Percentiles rank a stretch among this genome's conserved stretches.
Conservation (phyloP, 306 rosid genomes). For the Senna tora region DNA sequence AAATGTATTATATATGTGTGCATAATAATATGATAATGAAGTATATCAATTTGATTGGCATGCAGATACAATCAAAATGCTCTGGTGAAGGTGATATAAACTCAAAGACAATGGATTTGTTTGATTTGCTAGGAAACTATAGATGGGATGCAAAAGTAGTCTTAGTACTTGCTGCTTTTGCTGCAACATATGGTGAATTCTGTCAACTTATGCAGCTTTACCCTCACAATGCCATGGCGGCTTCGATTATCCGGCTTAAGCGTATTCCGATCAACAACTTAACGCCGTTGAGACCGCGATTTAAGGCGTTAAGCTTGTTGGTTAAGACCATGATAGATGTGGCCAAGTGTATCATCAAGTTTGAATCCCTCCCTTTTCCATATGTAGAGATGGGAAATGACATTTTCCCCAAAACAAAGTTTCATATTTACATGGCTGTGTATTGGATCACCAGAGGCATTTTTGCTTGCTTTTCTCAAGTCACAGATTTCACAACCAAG, state of each 20-base stretch:
- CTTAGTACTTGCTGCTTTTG: constrained; percentile 63
- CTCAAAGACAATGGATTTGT: constrained; percentile 49
- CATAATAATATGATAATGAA: not conserved
- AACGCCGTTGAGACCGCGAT: constrained; percentile 38
- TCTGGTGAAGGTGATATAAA: constrained; percentile 47
- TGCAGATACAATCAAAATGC: constrained; percentile 56
- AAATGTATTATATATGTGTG: too few relatives aligned
- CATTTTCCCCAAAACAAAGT: constrained; percentile 30
- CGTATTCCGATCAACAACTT: constrained; percentile 42
- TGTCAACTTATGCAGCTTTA: constrained; percentile 51
- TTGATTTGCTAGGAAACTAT: constrained; percentile 59
- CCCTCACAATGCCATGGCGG: constrained; percentile 49
- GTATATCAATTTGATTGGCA: constrained; percentile 34
- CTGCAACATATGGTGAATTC: constrained; percentile 58
- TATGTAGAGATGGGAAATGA: constrained; percentile 40
- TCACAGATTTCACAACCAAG: constrained; percentile 44
- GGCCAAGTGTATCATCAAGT: constrained; percentile 60
- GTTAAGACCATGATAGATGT: constrained; percentile 57
- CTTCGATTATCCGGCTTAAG: constrained; percentile 52
- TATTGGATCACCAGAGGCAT: constrained; percentile 67
- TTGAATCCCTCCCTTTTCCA: constrained; percentile 50
- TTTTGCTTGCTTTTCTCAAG: constrained; percentile 56
- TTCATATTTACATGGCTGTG: constrained; percentile 48
- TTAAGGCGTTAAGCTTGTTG: constrained; percentile 53
- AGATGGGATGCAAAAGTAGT: constrained; percentile 69